Base-by-base conservation (phyloP, 805 yeast genomes). In the Sugiyamaella marilandica region DNA sequence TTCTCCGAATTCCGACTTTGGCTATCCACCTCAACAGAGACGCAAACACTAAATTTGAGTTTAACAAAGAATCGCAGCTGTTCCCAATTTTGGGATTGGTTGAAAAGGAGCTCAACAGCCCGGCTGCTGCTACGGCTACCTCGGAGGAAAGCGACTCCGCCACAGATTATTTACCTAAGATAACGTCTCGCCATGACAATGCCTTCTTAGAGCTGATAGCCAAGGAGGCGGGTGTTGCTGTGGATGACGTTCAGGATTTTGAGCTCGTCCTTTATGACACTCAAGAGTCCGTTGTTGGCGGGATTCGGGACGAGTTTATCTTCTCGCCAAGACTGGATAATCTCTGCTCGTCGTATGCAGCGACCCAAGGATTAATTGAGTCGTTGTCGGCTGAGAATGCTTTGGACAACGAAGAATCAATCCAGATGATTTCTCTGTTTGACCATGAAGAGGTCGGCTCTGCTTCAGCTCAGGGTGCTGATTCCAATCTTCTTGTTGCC, bases 371-470 rank as follows among this genome's bases (percentile, higher is more conserved):
- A 5, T 71, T 92, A 47, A 71, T 87, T 39, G 78, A 78, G 52
- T 71, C 87, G 2, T 35, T 63, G 35, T 51, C 45, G 9, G 70
- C 79, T 0, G 33, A 64, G 1, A 69, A 64, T 8, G 65, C 71
- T 10, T 66, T 85, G 41, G 70, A 65, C 0, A 60, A 69, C 0
- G 84, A 81, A 52, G 57, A 71, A 1, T 85, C 87, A 43, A 82
- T 89, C 41, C 83, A 85, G 64, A 67, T 91, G 65, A 76, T 90
- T 51, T 83, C 96, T 0, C 74, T 91, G 55, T 92, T 94, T 68
- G 99, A 92, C 67, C 98, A 94, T 68, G 99, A 92, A 70, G 99
- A 92, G 68, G 78, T 92, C 59, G 99, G 99, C 0, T 90, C 97
- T 1, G 76, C 82, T 8, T 85, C 96, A 14, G 96, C 96, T 11